Base-by-base conservation (phyloP, 306 rosid species). In the Castanospermum australe region DNA sequence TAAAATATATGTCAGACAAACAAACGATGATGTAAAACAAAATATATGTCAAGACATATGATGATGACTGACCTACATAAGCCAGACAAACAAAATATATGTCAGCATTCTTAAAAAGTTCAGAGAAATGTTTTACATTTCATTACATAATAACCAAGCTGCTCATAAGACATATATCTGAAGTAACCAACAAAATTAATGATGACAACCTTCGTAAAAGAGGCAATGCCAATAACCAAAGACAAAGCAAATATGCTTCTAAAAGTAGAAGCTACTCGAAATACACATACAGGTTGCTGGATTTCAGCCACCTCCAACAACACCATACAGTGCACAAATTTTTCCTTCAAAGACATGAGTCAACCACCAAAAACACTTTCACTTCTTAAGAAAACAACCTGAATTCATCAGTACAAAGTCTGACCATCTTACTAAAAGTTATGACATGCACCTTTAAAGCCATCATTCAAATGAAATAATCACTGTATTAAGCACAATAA, bases 241-340 rank as follows among this genome's bases (percentile, higher is more conserved):
- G 76, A 77, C 25, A 42, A 74, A 44, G 70, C 18, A 48, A 30
- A 76, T 28, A 48, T 8, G 35, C 65, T 17, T n/a, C 42, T 33
- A 73, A n/a, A 64, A 64, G 30, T 48, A 47, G 51, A 72, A 71
- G 51, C 9, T 47, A 55, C 60, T n/a, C n/a, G n/a, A n/a, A 64
- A 33, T 22, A 73, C 54, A 30, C 59, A 5, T 20, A 18, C 36
- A 73, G 47, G 42, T 54, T 73, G 28, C 55, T 22, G 62, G 57
- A 22, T 38, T 36, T 77, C 66, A 67, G 60, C 25, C 45, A 45
- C 36, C 42, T 75, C 1, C 42, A 6, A 48, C 20, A 80, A 52
- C 54, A 48, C 12, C 69, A 42, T 11, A 60, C 39, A 60, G 25
- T 22, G 52, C 39, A 71, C 56, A 77, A 18, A 42, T 60, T 35